Percentiles rank a stretch among this genome's conserved stretches.
Evolutionary conservation across 1,139 yeast genomes (phyloP).

Genomic region (Suhomyces anneliseae): DNA sequence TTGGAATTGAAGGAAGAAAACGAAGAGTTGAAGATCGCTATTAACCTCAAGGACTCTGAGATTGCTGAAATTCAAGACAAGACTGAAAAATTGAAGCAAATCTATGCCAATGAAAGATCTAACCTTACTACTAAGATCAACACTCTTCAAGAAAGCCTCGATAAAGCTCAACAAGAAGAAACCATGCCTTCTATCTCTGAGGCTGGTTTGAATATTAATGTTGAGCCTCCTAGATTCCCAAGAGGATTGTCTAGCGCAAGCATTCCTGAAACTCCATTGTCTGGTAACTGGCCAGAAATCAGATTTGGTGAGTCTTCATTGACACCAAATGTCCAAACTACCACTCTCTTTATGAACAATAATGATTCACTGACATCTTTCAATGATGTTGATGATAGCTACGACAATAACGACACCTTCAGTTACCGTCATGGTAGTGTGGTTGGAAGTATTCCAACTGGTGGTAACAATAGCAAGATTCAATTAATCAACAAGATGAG

Average conservation of each 20-base stretch:
- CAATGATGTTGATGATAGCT: constrained; percentile 7
- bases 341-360: constrained; percentile 26
- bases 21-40: constrained; percentile 21
- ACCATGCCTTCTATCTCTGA: background rate
- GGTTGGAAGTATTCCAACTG: constrained; percentile 16
- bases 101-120: constrained; percentile 33
- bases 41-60: constrained; percentile 29
- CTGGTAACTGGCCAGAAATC: constrained; percentile 20
- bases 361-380: constrained; percentile 12
- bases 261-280: constrained; percentile 8
- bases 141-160: constrained; percentile 22
- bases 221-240: constrained; percentile 14
- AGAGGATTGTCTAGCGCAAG: constrained; percentile 6
- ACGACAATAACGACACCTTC: constrained; percentile 4
- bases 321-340: constrained; percentile 13
- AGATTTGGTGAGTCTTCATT: constrained; percentile 35
- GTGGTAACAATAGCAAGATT: constrained; percentile 29
- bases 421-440: constrained; percentile 11
- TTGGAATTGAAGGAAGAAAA: constrained; percentile 15
- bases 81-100: constrained; percentile 28
- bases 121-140: constrained; percentile 30
- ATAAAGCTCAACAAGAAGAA: constrained; percentile 1
- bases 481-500: constrained; percentile 75
- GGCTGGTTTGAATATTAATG: constrained; percentile 17
- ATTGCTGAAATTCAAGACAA: constrained; percentile 29